A percentile compares a stretch with the other conserved stretches of the same genome.
Evolutionary conservation across 257 asterid genomes (phyloP).

Genomic region (Salvia rosmarinus): DNA sequence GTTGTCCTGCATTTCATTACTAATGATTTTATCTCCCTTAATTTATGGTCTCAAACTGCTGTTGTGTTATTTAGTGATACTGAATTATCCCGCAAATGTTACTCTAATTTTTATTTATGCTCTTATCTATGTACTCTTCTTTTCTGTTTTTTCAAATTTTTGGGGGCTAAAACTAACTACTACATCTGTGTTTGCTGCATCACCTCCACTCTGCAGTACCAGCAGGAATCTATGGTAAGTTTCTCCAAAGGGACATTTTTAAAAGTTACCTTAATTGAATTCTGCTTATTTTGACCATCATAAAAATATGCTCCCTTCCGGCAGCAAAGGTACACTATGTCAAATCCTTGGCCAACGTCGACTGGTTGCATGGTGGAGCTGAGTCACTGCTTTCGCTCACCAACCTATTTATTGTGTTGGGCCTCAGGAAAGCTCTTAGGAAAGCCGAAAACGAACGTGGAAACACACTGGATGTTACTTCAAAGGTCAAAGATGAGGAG

Average conservation of each 20-base stretch:
- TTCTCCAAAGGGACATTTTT: conserved; percentile 19
- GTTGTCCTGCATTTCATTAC: too few relatives aligned
- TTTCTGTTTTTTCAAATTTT: too few relatives aligned
- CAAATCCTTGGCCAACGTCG: conserved; percentile 88
- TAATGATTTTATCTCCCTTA: background rate
- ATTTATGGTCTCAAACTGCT: background rate
- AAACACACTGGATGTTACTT: conserved; percentile 37
- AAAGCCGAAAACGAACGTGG: conserved; percentile 41
- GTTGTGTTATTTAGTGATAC: background rate
- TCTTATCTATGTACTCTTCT: background rate
- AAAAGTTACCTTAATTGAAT: background rate
- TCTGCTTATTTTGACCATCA: background rate
- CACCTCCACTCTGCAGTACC: conserved; percentile 65
- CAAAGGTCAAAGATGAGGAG: conserved; percentile 50
- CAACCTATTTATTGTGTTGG: conserved; percentile 86
- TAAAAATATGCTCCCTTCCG: conserved; percentile 16
- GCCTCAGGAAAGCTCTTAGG: conserved; percentile 73
- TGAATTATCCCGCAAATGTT: background rate
- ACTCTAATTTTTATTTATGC: background rate
- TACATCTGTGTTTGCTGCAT: conserved; percentile 40
- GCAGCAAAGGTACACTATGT: conserved; percentile 91
- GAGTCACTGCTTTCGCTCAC: conserved; percentile 91
- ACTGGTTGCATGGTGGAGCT: conserved; percentile 98
- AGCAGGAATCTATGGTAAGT: conserved; percentile 90
- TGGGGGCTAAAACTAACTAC: conserved; percentile 34